phyloP scores from a whole-genome alignment of 345 rosid species.

The Euphorbia tirucalli region DNA sequence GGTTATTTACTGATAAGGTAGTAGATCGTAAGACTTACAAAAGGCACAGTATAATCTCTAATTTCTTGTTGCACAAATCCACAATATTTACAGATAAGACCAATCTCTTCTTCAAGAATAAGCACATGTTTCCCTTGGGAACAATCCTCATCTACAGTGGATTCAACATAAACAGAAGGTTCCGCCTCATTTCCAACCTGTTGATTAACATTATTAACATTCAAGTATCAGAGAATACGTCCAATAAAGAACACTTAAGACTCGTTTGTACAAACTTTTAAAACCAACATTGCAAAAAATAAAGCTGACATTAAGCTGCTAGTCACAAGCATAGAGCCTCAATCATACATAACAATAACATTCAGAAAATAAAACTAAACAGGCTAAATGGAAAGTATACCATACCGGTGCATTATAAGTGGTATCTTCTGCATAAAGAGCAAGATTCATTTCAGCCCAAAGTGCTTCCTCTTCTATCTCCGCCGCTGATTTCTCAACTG shows the following conservation, averaged over 20 bases:
- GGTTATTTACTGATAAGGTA: no score
- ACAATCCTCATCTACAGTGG: slow-evolving; percentile 20
- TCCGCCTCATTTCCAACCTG: slow-evolving; percentile 16
- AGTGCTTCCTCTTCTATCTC: slow-evolving; percentile 44
- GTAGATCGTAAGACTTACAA: slow-evolving; percentile 36
- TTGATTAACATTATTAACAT: slow-evolving; percentile 10
- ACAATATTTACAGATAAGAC: slow-evolving; percentile 45
- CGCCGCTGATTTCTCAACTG: slow-evolving; percentile 41
- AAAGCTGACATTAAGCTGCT: background rate
- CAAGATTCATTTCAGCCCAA: slow-evolving; percentile 58
- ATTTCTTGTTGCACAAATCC: slow-evolving; percentile 36
- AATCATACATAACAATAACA: background rate
- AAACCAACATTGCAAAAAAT: background rate
- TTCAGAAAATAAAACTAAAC: background rate
- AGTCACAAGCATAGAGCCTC: background rate
- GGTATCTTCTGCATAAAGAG: slow-evolving; percentile 31
- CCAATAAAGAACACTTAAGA: background rate
- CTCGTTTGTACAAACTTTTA: background rate
- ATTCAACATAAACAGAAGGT: slow-evolving; percentile 1
- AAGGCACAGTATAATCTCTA: slow-evolving; percentile 36
- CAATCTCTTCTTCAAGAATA: slow-evolving; percentile 52
- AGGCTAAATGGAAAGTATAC: background rate
- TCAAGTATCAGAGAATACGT: no score
- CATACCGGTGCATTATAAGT: slow-evolving; percentile 28
- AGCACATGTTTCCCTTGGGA: slow-evolving; percentile 40